Base-by-base conservation (phyloP, 1,284 basidiomycete genomes). In the Ustilago xerochloae region DNA sequence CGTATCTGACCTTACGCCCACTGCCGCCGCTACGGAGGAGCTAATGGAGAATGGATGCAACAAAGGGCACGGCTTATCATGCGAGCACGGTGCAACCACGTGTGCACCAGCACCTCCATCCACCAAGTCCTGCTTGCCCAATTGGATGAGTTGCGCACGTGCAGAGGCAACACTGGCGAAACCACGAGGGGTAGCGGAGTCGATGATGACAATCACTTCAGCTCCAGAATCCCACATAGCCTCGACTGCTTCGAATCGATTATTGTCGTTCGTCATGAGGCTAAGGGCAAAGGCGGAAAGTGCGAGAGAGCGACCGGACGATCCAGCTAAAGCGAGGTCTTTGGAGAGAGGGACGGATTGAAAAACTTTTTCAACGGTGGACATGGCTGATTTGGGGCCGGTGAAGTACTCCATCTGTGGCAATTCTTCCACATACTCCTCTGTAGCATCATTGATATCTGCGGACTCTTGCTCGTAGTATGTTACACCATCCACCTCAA, bases 201-300 rank as follows among this genome's bases (percentile, higher is more conserved):
- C 96, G 64, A 98, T 91, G 39, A 99, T 86, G 56, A 97, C 81
- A 18, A 82, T 67, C 10, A 80, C 79, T 22, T 80, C 65, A 32
- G 93, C 93, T 30, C 92, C 92, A 73, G 92, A 93, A 50, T 92
- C 88, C 94, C 94, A 97, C 88, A 96, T 91, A 77, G 92, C 89
- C 76, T 90, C 90, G 7, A 95, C 88, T 43, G 93, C 84, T 4
- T 88, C 86, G 84, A 90, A 91, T 49, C 91, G 89, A 6, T 89
- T 88, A 8, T 89, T 77, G 41, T 89, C 85, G 10, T 88, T 90
- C 2, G 89, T 86, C 15, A 94, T 86, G 7, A 91, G 89, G 15
- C 92, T 90, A 0, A 99, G 87, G 78, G 90, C 87, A 85, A 96
- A 98, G 0, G 95, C 92, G 20, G 92, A 93, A 32, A 99, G 83